Evolutionary conservation across 176 grass and related monocot species (phyloP).

Genomic region (Microstegium vimineum): DNA sequence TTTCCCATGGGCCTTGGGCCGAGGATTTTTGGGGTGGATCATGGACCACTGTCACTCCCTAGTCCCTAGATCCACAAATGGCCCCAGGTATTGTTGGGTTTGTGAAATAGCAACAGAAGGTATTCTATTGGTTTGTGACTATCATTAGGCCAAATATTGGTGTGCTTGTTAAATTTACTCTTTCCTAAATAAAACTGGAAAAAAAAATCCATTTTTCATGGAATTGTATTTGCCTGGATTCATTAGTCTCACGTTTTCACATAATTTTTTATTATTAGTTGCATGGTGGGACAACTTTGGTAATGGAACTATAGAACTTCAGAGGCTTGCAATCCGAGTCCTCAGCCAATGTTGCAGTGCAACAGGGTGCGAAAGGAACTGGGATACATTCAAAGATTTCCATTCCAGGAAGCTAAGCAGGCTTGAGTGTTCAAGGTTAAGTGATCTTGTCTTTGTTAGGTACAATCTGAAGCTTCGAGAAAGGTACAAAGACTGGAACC

Average conservation of each 20-base stretch:
- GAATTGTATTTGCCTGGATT: background rate
- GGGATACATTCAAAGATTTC: conserved; percentile 36
- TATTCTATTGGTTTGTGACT: background rate
- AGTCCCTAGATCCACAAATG: no score
- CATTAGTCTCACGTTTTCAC: background rate
- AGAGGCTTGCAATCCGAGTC: conserved; percentile 46
- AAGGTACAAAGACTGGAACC: conserved; percentile 18
- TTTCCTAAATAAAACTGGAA: background rate
- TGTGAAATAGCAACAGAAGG: background rate
- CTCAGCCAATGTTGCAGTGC: conserved; percentile 62
- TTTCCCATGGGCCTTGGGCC: no score
- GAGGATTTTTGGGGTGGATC: no score
- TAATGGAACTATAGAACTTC: conserved; percentile 48
- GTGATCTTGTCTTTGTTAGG: conserved; percentile 30
- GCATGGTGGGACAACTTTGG: conserved; percentile 66
- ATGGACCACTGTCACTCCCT: no score
- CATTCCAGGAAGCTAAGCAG: conserved; percentile 46
- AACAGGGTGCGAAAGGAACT: conserved; percentile 52
- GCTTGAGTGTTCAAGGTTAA: conserved; percentile 43
- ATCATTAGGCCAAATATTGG: background rate
- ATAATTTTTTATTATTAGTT: conserved; percentile 40
- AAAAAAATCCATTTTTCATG: background rate
- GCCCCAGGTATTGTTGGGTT: background rate
- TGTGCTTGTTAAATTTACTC: background rate
- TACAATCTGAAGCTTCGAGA: conserved; percentile 57